phyloP scores from a whole-genome alignment of 2,329 filamentous ascomycete species.

The Diaporthe amygdali region DNA sequence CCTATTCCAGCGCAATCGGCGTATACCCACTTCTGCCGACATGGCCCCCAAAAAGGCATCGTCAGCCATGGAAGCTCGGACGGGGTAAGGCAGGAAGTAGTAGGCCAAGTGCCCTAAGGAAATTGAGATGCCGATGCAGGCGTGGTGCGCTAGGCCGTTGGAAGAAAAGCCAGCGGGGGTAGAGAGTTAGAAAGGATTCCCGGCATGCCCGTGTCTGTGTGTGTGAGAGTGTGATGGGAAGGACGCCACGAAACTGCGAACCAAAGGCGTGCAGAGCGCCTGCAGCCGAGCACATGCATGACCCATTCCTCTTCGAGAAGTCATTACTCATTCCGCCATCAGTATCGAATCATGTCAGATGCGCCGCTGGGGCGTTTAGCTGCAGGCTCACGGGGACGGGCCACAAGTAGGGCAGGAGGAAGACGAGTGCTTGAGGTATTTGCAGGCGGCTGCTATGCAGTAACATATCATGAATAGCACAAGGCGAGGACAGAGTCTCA shows the following conservation, averaged over 20 bases:
- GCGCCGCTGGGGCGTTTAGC: not conserved
- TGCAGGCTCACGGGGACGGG: not conserved
- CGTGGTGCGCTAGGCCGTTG: not conserved
- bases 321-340: conserved; percentile 15
- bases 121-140: conserved; percentile 12
- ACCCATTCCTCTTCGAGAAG: conserved; percentile 15
- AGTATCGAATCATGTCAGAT: conserved; percentile 17
- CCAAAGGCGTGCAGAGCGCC: not conserved
- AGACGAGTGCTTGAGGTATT: not conserved
- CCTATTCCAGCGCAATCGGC: too few relatives aligned
- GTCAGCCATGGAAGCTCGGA: not conserved
- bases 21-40: not conserved
- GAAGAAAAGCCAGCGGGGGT: not conserved
- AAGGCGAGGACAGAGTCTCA: not conserved
- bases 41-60: not conserved
- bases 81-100: not conserved
- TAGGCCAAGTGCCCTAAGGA: not conserved
- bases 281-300: not conserved
- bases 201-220: conserved; percentile 4
- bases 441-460: not conserved
- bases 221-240: conserved; percentile 1
- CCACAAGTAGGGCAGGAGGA: conserved; percentile 3
- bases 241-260: conserved; percentile 9
- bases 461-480: not conserved
- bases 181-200: conserved; percentile 11